These are phyloP conservation scores for Massariosphaeria phaeospora DNA, from an alignment of 495 filamentous ascomycete genomes.

Conservation along the genomic window DNA sequence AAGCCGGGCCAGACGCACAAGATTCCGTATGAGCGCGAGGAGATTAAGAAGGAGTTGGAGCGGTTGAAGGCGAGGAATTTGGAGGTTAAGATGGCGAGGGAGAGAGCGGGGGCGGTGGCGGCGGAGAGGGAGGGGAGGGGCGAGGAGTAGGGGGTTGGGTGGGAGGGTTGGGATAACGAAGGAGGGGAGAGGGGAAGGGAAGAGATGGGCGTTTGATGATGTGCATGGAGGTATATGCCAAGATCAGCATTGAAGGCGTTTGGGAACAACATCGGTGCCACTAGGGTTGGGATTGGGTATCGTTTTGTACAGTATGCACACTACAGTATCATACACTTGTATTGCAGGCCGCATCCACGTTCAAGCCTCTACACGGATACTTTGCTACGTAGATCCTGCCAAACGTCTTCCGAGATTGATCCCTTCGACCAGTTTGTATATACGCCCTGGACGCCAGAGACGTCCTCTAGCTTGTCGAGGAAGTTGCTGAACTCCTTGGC, in stretches of 20 bases:
- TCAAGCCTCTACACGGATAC: constrained; percentile 10
- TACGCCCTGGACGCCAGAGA: constrained; percentile 40
- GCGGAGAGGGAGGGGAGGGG: no score
- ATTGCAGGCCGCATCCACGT: background rate
- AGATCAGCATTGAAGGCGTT: background rate
- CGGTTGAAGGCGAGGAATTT: constrained; percentile 28
- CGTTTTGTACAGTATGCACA: background rate
- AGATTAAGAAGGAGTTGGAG: constrained; percentile 47
- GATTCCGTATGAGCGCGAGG: constrained; percentile 83
- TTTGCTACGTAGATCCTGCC: constrained; percentile 34
- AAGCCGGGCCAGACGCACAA: constrained; percentile 76
- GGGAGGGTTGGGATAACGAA: background rate
- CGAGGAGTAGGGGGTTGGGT: background rate
- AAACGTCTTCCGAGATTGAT: constrained; percentile 25
- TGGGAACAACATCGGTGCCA: no score
- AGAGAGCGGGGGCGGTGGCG: constrained; percentile 16
- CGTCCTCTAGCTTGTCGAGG: constrained; percentile 48
- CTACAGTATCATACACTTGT: constrained; percentile 16
- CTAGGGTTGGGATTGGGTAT: no score
- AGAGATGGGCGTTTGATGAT: background rate
- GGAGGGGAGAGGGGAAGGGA: background rate
- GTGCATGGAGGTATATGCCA: background rate
- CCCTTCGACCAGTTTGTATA: constrained; percentile 35
- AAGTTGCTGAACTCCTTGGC: constrained; percentile 50
- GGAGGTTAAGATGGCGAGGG: constrained; percentile 19